Percentiles rank a stretch among this genome's conserved stretches.
phyloP scores from a whole-genome alignment of 805 yeast species.

The Starmerella stigmatis region DNA sequence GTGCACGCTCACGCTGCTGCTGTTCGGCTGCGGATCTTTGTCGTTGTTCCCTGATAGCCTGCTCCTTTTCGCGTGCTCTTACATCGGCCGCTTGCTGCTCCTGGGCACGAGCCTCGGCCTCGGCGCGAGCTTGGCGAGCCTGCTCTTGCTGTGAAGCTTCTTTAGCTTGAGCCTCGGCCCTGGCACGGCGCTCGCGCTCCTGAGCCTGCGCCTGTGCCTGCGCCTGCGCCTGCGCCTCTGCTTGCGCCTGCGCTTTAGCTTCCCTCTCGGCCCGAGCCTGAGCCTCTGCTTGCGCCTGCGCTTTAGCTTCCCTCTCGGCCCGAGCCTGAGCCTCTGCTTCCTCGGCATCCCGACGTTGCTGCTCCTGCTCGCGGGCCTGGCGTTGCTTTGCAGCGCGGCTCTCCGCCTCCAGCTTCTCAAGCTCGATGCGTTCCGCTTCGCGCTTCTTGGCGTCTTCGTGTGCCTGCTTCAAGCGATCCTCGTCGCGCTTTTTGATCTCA shows the following conservation, averaged over 20 bases:
- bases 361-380: neutral
- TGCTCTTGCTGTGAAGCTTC: no score
- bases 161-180: no score
- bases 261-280: no score
- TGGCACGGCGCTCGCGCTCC: no score
- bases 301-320: neutral
- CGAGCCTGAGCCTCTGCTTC: neutral
- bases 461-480: neutral
- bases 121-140: no score
- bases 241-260: neutral
- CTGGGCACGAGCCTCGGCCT: neutral
- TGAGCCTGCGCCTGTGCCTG: no score
- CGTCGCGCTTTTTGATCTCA: neutral
- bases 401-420: constrained; percentile 3
- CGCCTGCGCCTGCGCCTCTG: neutral
- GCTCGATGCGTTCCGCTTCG: neutral
- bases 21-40: no score
- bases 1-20: no score
- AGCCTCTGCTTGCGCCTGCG: neutral
- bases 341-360: neutral
- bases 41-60: no score
- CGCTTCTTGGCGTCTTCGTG: constrained; percentile 1
- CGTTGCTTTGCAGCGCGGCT: neutral
- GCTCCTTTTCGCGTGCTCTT: no score
- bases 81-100: no score